Evolutionary conservation across 768 basidiomycete genomes (phyloP).

Genomic region (Leucosporidium scottii): DNA sequence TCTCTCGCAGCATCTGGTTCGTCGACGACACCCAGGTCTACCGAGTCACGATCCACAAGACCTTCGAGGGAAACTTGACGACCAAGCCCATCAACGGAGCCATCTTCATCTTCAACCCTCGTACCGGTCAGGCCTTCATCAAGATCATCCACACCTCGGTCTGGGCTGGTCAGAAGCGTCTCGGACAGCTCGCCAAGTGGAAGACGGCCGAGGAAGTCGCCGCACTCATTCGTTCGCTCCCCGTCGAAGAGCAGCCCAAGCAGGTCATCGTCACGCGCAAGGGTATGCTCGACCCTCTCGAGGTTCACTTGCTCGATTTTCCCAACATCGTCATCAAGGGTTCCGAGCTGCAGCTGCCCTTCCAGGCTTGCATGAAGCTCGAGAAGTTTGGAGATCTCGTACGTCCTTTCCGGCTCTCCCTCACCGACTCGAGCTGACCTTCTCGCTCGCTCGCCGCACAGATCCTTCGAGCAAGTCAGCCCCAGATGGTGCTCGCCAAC

Average conservation of each 20-base stretch:
- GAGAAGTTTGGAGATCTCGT: constrained; percentile 99
- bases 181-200: constrained; percentile 98
- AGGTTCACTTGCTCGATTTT: constrained; percentile 98
- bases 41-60: constrained; percentile 98
- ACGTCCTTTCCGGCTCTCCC: constrained; percentile 47
- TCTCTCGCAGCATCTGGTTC: constrained; percentile 57
- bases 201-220: constrained; percentile 99
- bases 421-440: neutral
- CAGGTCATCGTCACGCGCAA: constrained; percentile 99
- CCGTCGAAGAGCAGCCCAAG: constrained; percentile 99
- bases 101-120: constrained; percentile 98
- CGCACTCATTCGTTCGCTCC: constrained; percentile 88
- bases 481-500: constrained; percentile 98
- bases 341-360: constrained; percentile 91
- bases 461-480: constrained; percentile 80
- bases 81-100: constrained; percentile 98
- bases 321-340: constrained; percentile 99
- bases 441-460: neutral
- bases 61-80: constrained; percentile 98
- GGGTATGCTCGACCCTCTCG: constrained; percentile 91
- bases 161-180: constrained; percentile 99
- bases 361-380: constrained; percentile 99
- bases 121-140: constrained; percentile 94
- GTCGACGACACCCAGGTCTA: constrained; percentile 99
- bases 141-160: constrained; percentile 99